These are phyloP conservation scores for Fusarium proliferatum DNA, from an alignment of 2,329 filamentous ascomycete species.

Conservation along the genomic window DNA sequence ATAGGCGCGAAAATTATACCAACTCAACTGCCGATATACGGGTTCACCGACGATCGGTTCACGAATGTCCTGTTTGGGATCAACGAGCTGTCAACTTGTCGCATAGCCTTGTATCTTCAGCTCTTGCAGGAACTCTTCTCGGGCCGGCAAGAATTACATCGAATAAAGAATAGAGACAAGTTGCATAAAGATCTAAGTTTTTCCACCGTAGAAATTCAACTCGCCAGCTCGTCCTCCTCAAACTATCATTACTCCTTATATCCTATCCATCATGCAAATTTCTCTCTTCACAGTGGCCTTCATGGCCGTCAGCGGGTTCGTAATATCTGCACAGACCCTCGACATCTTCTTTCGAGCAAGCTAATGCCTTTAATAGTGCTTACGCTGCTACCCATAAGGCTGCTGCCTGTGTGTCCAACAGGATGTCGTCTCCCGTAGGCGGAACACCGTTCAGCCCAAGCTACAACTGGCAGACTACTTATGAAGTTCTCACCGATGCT, in stretches of 20 bases:
- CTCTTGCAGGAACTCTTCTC: neutral
- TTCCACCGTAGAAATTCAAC: accelerated
- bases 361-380: neutral
- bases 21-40: neutral
- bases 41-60: neutral
- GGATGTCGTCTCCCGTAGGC: neutral
- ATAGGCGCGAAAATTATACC: neutral
- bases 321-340: accelerated
- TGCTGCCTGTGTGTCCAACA: neutral
- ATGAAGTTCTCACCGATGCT: neutral
- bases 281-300: neutral
- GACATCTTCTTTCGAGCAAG: accelerated
- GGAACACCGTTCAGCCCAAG: neutral
- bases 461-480: neutral
- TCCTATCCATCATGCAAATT: neutral
- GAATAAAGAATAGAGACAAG: neutral
- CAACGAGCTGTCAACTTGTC: too few species aligned
- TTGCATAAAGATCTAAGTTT: neutral
- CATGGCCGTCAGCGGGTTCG: neutral
- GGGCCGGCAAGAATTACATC: neutral
- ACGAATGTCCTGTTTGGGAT: neutral
- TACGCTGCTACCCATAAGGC: neutral
- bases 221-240: neutral
- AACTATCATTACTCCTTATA: accelerated
- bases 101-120: neutral